Evolutionary conservation across 1,139 yeast species (phyloP).

Genomic region (Scheffersomyces segobiensis): DNA sequence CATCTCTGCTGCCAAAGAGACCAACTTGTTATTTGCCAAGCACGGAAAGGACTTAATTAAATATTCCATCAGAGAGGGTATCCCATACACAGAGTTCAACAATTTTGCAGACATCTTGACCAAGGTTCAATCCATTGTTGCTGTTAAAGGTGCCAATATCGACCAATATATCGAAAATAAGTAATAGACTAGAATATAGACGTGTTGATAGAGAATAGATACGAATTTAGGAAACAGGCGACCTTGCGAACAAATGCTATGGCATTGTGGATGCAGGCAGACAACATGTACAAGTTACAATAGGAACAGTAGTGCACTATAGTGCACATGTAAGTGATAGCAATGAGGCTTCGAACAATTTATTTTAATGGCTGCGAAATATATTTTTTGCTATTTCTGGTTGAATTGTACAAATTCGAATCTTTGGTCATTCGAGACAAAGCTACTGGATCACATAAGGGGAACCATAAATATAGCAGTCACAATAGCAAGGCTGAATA

Average conservation of each 20-base stretch:
- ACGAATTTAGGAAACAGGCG: background rate
- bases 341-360: no score
- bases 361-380: no score
- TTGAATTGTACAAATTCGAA: no score
- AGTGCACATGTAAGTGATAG: no score
- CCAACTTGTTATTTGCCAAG: slow-evolving; percentile 90
- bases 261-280: no score
- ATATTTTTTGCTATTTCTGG: no score
- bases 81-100: slow-evolving; percentile 83
- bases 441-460: no score
- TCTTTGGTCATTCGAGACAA: no score
- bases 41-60: slow-evolving; percentile 86
- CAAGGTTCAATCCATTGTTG: slow-evolving; percentile 31
- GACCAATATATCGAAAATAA: slow-evolving; percentile 31
- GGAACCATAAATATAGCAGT: no score
- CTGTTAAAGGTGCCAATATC: slow-evolving; percentile 26
- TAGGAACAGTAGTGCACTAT: no score
- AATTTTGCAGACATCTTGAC: slow-evolving; percentile 70
- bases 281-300: no score
- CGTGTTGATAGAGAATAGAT: background rate
- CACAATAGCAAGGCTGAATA: no score
- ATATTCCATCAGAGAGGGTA: slow-evolving; percentile 74
- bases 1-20: slow-evolving; percentile 90
- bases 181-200: slow-evolving; percentile 2
- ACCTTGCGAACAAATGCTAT: background rate